Conservation (phyloP, 2,329 filamentous ascomycete genomes). For the Curvularia eragrostidis region DNA sequence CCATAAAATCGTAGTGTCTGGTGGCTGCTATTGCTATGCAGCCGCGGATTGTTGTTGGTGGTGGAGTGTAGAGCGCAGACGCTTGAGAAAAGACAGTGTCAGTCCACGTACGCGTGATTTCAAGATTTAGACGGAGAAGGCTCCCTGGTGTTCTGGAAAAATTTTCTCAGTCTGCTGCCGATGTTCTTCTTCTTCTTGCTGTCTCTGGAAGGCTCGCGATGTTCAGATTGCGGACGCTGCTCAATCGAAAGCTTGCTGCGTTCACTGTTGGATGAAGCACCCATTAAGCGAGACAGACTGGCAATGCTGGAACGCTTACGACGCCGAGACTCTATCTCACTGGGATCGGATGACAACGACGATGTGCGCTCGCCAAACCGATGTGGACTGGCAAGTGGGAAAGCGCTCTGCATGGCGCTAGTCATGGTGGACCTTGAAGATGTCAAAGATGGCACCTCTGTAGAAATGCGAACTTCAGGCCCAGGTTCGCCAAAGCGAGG, state of each 20-base stretch:
- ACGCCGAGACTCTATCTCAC: slow-evolving; percentile 60
- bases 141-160: slow-evolving; percentile 67
- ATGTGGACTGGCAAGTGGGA: slow-evolving; percentile 50
- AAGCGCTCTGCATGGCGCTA: slow-evolving; percentile 67
- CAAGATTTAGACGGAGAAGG: slow-evolving; percentile 33
- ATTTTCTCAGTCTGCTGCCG: slow-evolving; percentile 71
- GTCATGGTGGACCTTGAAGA: slow-evolving; percentile 80
- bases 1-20: slow-evolving; percentile 48
- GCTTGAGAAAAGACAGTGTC: slow-evolving; percentile 14
- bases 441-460: slow-evolving; percentile 76
- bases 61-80: slow-evolving; percentile 26
- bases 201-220: slow-evolving; percentile 67
- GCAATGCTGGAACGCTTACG: slow-evolving; percentile 77
- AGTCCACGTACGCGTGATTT: slow-evolving; percentile 12
- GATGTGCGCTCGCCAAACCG: slow-evolving; percentile 52
- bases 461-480: slow-evolving; percentile 73
- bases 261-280: slow-evolving; percentile 69
- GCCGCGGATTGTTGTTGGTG: slow-evolving; percentile 22
- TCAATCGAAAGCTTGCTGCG: slow-evolving; percentile 77
- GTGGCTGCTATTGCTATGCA: slow-evolving; percentile 24
- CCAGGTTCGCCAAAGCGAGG: slow-evolving; percentile 76
- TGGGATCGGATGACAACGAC: slow-evolving; percentile 52
- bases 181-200: slow-evolving; percentile 73
- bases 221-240: slow-evolving; percentile 55
- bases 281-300: slow-evolving; percentile 78